Conservation (phyloP, 129 eudicot species). For the Artemisia tridentata region DNA sequence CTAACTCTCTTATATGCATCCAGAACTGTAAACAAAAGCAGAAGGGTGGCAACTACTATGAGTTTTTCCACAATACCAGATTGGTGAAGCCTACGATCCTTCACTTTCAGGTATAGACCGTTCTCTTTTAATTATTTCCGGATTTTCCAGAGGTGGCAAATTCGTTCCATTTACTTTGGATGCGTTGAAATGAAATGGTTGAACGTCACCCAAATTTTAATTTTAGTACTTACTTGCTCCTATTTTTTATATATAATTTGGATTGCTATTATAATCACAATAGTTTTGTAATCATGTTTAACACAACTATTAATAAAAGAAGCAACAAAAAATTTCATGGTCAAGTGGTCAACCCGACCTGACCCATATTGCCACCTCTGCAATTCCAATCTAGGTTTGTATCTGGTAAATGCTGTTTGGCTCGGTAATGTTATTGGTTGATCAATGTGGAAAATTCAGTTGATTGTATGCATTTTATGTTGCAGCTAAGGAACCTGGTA, state of each 20-base stretch:
- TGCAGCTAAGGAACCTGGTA: constrained; percentile 84
- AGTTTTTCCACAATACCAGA: constrained; percentile 79
- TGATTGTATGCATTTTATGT: not conserved
- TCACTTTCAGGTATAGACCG: constrained; percentile 69
- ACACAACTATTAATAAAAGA: not conserved
- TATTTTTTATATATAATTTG: not conserved
- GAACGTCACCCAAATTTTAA: not conserved
- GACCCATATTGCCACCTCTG: not conserved
- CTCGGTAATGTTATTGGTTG: not conserved
- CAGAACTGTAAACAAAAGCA: constrained; percentile 73
- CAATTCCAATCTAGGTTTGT: not conserved
- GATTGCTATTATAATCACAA: not conserved
- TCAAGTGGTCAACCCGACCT: not conserved
- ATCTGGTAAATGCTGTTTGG: constrained; percentile 5
- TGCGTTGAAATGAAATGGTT: not conserved
- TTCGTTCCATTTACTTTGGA: not conserved
- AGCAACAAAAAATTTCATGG: not conserved
- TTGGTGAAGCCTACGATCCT: constrained; percentile 89
- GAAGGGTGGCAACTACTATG: constrained; percentile 76
- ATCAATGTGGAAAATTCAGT: not conserved
- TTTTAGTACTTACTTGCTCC: not conserved
- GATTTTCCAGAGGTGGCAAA: not conserved
- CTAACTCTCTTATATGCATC: not conserved
- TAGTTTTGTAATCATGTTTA: not conserved
- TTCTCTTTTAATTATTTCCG: not conserved